These are phyloP conservation scores for Pistacia atlantica DNA, from an alignment of 345 rosid species.

Conservation along the genomic window DNA sequence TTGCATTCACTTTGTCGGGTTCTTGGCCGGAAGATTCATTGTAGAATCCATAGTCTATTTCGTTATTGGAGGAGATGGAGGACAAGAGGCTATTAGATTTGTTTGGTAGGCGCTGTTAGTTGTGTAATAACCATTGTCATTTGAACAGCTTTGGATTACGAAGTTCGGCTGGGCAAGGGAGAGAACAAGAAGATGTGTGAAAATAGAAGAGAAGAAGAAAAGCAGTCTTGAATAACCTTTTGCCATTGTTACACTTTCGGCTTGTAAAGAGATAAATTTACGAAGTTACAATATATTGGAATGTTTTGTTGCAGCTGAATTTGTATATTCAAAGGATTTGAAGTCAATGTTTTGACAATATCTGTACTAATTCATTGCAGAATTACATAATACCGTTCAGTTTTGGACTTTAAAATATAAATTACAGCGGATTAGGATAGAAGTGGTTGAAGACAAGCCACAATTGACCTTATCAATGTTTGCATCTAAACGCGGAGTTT, in stretches of 20 bases:
- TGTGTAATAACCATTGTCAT: conserved; percentile 19
- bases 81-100: conserved; percentile 28
- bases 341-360: too few species aligned
- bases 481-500: too few species aligned
- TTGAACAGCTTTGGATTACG: background rate
- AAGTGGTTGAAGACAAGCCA: background rate
- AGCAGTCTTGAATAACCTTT: background rate
- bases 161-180: conserved; percentile 16
- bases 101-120: conserved; percentile 20
- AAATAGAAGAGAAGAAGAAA: background rate
- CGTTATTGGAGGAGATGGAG: conserved; percentile 25
- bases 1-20: conserved; percentile 11
- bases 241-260: background rate
- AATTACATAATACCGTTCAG: too few species aligned
- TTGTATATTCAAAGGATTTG: background rate
- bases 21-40: conserved; percentile 20
- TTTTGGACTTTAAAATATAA: background rate
- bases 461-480: background rate
- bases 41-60: conserved; percentile 32
- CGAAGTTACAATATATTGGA: too few species aligned
- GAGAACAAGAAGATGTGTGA: background rate
- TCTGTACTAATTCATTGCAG: too few species aligned
- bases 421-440: background rate
- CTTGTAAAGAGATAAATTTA: too few species aligned
- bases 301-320: too few species aligned